phyloP scores from a whole-genome alignment of 225 moss, liverwort and hornwort genomes.

The Pseudoscleropodium purum region DNA sequence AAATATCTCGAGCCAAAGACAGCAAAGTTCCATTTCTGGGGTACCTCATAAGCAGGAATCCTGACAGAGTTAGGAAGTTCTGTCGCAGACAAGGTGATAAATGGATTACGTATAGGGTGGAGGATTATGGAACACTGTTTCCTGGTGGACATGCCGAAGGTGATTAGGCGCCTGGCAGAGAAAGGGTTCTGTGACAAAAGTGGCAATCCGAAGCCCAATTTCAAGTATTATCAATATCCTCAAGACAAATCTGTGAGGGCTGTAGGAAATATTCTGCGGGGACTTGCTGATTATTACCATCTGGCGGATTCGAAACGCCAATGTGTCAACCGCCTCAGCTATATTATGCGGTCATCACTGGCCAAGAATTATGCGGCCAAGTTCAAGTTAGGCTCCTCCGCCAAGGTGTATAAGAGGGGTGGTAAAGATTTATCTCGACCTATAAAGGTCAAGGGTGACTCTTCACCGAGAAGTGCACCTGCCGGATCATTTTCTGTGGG shows the following conservation, averaged over 20 bases:
- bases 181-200: slow-evolving; percentile 56
- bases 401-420: slow-evolving; percentile 62
- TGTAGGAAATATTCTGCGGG: slow-evolving; percentile 39
- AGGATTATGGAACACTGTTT: slow-evolving; percentile 35
- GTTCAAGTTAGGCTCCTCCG: slow-evolving; percentile 49
- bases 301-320: slow-evolving; percentile 53
- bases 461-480: slow-evolving; percentile 5
- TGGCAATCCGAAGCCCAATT: slow-evolving; percentile 54
- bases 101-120: slow-evolving; percentile 44
- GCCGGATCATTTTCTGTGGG: slow-evolving; percentile 14
- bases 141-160: slow-evolving; percentile 51
- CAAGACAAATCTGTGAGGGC: slow-evolving; percentile 48
- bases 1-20: slow-evolving; percentile 36
- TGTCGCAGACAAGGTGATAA: slow-evolving; percentile 36
- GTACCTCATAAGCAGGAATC: slow-evolving; percentile 51
- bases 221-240: slow-evolving; percentile 56
- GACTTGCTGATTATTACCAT: slow-evolving; percentile 50
- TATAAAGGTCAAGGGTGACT: slow-evolving; percentile 36
- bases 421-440: slow-evolving; percentile 44
- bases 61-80: slow-evolving; percentile 38
- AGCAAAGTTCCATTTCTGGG: slow-evolving; percentile 53
- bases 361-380: slow-evolving; percentile 70
- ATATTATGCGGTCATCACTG: slow-evolving; percentile 58
- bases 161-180: slow-evolving; percentile 41
- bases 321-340: slow-evolving; percentile 51